Conservation (phyloP, 306 rosid genomes). For the Trifolium repens region DNA sequence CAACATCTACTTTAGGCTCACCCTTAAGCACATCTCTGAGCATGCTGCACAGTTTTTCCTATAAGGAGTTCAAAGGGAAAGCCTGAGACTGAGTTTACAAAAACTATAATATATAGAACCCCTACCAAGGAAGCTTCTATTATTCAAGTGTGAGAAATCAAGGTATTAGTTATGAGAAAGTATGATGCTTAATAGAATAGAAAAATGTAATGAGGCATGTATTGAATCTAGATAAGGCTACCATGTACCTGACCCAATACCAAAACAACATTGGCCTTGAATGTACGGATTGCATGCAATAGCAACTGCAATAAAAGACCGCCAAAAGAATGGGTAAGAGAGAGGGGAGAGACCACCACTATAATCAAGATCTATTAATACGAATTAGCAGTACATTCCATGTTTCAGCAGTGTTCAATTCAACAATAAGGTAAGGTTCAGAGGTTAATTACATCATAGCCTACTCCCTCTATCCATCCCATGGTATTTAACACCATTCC, state of each 20-base stretch:
- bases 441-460: slow-evolving; percentile 76
- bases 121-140: background rate
- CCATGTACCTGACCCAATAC: slow-evolving; percentile 91
- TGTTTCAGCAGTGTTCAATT: slow-evolving; percentile 1
- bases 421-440: slow-evolving; percentile 28
- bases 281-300: slow-evolving; percentile 82
- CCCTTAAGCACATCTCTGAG: slow-evolving; percentile 79
- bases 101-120: slow-evolving; percentile 11
- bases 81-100: slow-evolving; percentile 26
- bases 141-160: background rate
- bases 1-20: slow-evolving; percentile 88
- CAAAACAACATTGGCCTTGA: slow-evolving; percentile 84
- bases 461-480: slow-evolving; percentile 99
- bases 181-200: slow-evolving; percentile 18
- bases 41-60: slow-evolving; percentile 97
- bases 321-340: slow-evolving; percentile 1
- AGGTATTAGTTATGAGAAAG: background rate
- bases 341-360: slow-evolving; percentile 18
- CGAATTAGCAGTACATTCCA: slow-evolving; percentile 28
- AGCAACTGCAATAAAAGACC: slow-evolving; percentile 71
- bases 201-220: slow-evolving; percentile 16
- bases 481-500: slow-evolving; percentile 98
- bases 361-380: slow-evolving; percentile 28
- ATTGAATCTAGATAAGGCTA: slow-evolving; percentile 13
- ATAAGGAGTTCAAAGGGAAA: slow-evolving; percentile 39